phyloP scores from a whole-genome alignment of 2,329 filamentous ascomycete genomes.

The Colletotrichum sublineola region DNA sequence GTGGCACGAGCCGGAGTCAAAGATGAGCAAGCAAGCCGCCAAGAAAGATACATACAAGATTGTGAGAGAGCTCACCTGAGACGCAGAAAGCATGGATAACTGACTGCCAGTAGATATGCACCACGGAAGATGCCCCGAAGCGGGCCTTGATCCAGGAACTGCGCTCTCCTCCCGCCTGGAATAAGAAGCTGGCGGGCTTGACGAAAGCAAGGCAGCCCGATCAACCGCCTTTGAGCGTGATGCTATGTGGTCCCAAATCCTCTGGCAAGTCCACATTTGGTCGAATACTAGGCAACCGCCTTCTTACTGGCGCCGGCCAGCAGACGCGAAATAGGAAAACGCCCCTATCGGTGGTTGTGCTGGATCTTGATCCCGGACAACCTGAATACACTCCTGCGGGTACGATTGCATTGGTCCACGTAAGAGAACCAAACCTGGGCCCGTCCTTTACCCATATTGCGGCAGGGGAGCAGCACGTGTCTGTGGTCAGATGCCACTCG shows the following conservation, averaged over 20 bases:
- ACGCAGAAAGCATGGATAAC: slow-evolving; percentile 29
- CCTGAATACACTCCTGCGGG: slow-evolving; percentile 81
- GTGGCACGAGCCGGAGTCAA: slow-evolving; percentile 66
- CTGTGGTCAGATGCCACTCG: slow-evolving; percentile 72
- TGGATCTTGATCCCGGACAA: slow-evolving; percentile 81
- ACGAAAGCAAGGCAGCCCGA: slow-evolving; percentile 51
- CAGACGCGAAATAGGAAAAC: slow-evolving; percentile 44
- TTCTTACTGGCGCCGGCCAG: slow-evolving; percentile 64
- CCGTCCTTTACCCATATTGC: slow-evolving; percentile 75
- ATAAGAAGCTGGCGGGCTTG: slow-evolving; percentile 67
- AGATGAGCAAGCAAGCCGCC: slow-evolving; percentile 42
- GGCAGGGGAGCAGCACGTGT: slow-evolving; percentile 42
- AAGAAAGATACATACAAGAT: slow-evolving; percentile 61
- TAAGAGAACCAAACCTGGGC: slow-evolving; percentile 73
- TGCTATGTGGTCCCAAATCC: slow-evolving; percentile 78
- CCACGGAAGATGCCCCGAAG: slow-evolving; percentile 65
- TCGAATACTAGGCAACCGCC: slow-evolving; percentile 74
- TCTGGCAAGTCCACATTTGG: slow-evolving; percentile 84
- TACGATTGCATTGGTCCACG: slow-evolving; percentile 74
- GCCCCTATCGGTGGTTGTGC: slow-evolving; percentile 61
- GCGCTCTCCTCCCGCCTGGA: slow-evolving; percentile 71
- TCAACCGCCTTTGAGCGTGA: slow-evolving; percentile 55
- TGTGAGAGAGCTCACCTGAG: slow-evolving; percentile 52
- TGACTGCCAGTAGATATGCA: slow-evolving; percentile 62
- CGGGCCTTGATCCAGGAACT: slow-evolving; percentile 66